Conservation (phyloP, 2,329 filamentous ascomycete species). For the Didymella pinodella region DNA sequence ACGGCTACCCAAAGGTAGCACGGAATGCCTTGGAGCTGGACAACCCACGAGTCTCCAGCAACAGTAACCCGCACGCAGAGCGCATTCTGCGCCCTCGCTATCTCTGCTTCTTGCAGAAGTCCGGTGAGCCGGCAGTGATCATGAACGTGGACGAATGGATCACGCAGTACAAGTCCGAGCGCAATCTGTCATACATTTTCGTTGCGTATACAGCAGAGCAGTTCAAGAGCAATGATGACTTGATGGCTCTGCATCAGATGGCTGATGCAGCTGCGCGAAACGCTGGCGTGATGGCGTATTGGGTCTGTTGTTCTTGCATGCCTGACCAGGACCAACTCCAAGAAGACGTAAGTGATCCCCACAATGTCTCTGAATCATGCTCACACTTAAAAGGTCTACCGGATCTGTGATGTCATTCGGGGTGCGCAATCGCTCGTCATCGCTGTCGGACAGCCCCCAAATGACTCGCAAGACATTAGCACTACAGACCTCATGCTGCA, state of each 20-base stretch:
- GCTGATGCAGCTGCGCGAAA: constrained; percentile 51
- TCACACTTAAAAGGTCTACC: constrained; percentile 47
- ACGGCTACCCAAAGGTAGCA: constrained; percentile 44
- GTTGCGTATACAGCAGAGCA: constrained; percentile 55
- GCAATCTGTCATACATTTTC: constrained; percentile 50
- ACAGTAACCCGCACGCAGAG: constrained; percentile 37
- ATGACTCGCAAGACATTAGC: constrained; percentile 29
- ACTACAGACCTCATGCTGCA: constrained; percentile 46
- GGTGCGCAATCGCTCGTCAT: constrained; percentile 55
- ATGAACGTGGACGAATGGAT: constrained; percentile 42
- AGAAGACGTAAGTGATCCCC: constrained; percentile 34
- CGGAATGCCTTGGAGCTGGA: constrained; percentile 41
- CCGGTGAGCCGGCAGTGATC: constrained; percentile 28
- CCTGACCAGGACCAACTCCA: constrained; percentile 43
- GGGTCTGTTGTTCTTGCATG: constrained; percentile 56
- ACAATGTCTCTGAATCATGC: neutral
- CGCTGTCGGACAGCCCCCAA: constrained; percentile 47
- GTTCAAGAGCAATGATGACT: constrained; percentile 42
- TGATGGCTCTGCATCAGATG: constrained; percentile 47
- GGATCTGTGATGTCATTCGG: constrained; percentile 58
- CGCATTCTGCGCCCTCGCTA: constrained; percentile 39
- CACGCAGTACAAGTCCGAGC: constrained; percentile 30
- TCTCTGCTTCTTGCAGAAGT: constrained; percentile 40
- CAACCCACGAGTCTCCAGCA: constrained; percentile 13
- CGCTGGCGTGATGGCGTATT: constrained; percentile 53